These are phyloP conservation scores for Eucommia ulmoides DNA, from an alignment of 257 asterid genomes.

Conservation along the genomic window DNA sequence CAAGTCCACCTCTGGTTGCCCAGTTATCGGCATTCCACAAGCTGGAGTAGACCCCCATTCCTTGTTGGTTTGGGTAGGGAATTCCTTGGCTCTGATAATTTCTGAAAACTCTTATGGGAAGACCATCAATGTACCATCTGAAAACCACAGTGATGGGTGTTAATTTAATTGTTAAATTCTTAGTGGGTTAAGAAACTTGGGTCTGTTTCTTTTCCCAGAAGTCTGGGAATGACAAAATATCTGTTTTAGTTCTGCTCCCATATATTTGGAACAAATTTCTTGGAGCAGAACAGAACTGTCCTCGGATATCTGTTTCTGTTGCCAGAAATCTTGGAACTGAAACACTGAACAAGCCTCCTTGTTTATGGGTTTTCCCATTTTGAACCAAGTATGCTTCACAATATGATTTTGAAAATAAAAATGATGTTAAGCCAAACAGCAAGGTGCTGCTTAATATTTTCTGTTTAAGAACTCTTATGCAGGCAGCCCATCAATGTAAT, in stretches of 20 bases:
- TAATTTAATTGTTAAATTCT: background rate
- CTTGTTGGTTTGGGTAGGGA: conserved; percentile 41
- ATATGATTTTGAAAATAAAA: too few species aligned
- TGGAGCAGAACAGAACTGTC: background rate
- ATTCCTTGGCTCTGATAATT: conserved; percentile 39
- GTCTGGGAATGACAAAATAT: background rate
- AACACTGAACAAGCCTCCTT: too few species aligned
- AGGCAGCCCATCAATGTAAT: conserved; percentile 60
- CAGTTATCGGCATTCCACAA: conserved; percentile 80
- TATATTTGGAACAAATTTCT: too few species aligned
- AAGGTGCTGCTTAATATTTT: too few species aligned
- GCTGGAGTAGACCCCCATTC: conserved; percentile 62
- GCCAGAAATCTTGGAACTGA: too few species aligned
- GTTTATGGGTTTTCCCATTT: too few species aligned
- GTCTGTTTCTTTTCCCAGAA: too few species aligned
- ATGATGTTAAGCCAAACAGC: too few species aligned
- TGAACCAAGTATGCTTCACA: too few species aligned
- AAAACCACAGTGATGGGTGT: background rate
- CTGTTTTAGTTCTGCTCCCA: too few species aligned
- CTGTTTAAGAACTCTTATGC: conserved; percentile 52
- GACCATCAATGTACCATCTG: conserved; percentile 57
- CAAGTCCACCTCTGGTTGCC: conserved; percentile 76
- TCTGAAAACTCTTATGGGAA: conserved; percentile 55
- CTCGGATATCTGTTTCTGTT: background rate
- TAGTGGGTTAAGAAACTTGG: background rate